Evolutionary conservation across 2,329 filamentous ascomycete genomes (phyloP).

Genomic region (Rhexocercosporidium sp.): DNA sequence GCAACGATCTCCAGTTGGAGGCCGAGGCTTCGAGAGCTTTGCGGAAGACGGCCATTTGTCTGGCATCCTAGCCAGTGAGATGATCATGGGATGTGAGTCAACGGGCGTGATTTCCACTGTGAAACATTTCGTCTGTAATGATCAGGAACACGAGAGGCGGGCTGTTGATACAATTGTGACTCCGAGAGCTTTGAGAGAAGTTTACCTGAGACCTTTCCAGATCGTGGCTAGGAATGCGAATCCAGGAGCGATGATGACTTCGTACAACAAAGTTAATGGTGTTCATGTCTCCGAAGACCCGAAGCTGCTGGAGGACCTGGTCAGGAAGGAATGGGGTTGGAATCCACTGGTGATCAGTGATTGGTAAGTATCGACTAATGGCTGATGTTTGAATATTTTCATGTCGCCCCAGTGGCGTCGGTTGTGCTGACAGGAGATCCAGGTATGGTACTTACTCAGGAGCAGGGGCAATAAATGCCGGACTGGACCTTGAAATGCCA

Average conservation of each 20-base stretch:
- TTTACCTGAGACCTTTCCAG: constrained; percentile 64
- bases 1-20: constrained; percentile 63
- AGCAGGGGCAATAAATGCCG: constrained; percentile 39
- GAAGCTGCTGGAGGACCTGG: constrained; percentile 55
- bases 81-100: constrained; percentile 60
- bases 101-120: constrained; percentile 61
- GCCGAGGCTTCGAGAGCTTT: constrained; percentile 64
- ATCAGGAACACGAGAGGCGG: constrained; percentile 63
- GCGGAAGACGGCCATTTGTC: constrained; percentile 63
- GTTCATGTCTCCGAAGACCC: constrained; percentile 59
- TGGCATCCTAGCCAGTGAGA: constrained; percentile 57
- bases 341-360: constrained; percentile 63
- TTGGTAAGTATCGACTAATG: constrained; percentile 48
- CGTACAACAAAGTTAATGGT: constrained; percentile 64
- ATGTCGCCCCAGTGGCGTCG: neutral
- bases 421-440: constrained; percentile 36
- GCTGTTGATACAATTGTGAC: constrained; percentile 60
- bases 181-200: constrained; percentile 61
- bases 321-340: constrained; percentile 63
- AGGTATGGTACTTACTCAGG: constrained; percentile 36
- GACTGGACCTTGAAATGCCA: constrained; percentile 49
- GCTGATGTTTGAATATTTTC: constrained; percentile 3
- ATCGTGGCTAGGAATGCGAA: constrained; percentile 57
- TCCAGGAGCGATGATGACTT: constrained; percentile 62
- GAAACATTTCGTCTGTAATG: constrained; percentile 68